Percentiles rank a stretch among this genome's conserved stretches.
Evolutionary conservation across 2,329 filamentous ascomycete genomes (phyloP).

Genomic region (Mollisiaceae sp.): DNA sequence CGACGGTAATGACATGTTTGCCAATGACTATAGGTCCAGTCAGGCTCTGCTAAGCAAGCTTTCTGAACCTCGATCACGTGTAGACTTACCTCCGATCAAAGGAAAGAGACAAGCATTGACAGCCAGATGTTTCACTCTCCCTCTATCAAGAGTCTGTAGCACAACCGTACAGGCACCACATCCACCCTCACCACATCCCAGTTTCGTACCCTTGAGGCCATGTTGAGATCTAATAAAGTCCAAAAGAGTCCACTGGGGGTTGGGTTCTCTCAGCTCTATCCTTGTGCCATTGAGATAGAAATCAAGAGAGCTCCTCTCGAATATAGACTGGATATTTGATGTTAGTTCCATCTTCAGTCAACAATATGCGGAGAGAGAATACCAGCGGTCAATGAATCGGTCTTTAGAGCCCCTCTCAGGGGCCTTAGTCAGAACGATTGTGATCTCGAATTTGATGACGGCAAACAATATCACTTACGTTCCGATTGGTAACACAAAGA

Average conservation of each 20-base stretch:
- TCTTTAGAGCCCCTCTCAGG: constrained; percentile 2
- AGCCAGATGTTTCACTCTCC: constrained; percentile 86
- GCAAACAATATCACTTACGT: not conserved
- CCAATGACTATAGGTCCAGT: constrained; percentile 70
- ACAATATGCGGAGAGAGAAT: not conserved
- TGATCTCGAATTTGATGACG: not conserved
- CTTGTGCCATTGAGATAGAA: constrained; percentile 95
- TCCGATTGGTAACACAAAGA: constrained; percentile 6
- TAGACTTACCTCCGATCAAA: constrained; percentile 35
- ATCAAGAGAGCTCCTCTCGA: constrained; percentile 60
- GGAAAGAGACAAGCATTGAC: constrained; percentile 83
- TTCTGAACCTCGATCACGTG: not conserved
- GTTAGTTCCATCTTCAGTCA: constrained; percentile 29
- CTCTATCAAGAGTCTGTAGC: constrained; percentile 69
- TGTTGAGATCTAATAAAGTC: constrained; percentile 82
- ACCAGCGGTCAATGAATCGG: not conserved
- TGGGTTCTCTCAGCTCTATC: constrained; percentile 81
- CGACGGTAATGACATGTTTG: constrained; percentile 95
- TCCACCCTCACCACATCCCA: constrained; percentile 93
- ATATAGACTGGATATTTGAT: constrained; percentile 30
- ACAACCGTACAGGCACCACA: constrained; percentile 96
- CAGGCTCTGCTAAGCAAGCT: not conserved
- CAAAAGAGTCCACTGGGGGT: constrained; percentile 87
- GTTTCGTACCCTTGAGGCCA: constrained; percentile 90
- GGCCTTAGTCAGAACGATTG: constrained; percentile 1